Evolutionary conservation across 2,329 filamentous ascomycete species (phyloP).

Genomic region (Piedraia hortae): DNA sequence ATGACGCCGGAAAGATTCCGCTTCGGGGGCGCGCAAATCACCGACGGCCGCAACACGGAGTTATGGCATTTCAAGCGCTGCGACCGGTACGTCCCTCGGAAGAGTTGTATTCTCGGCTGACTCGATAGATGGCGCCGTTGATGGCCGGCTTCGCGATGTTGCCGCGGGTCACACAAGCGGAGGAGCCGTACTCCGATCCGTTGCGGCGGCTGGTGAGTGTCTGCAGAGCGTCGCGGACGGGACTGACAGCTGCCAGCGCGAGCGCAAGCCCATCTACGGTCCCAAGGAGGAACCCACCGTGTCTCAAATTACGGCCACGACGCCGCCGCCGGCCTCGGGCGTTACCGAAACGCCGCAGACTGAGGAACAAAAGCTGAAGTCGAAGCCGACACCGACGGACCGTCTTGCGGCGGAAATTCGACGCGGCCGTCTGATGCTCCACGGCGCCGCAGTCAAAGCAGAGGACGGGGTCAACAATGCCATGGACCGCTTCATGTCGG

Average conservation of each 20-base stretch:
- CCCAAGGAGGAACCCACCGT: slow-evolving; percentile 18
- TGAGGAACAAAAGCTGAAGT: slow-evolving; percentile 8
- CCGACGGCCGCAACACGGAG: too few relatives aligned
- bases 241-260: too few relatives aligned
- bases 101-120: too few relatives aligned
- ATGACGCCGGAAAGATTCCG: too few relatives aligned
- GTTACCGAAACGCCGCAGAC: slow-evolving; percentile 11
- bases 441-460: slow-evolving; percentile 42
- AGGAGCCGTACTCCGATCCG: slow-evolving; percentile 1
- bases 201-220: too few relatives aligned
- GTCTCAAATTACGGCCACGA: slow-evolving; percentile 14
- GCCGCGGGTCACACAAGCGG: background rate
- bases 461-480: slow-evolving; percentile 64
- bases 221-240: too few relatives aligned
- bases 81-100: too few relatives aligned
- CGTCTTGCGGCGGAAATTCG: slow-evolving; percentile 63
- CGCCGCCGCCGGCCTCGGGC: slow-evolving; percentile 13
- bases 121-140: too few relatives aligned
- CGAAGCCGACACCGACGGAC: slow-evolving; percentile 49
- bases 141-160: too few relatives aligned
- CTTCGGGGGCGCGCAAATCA: too few relatives aligned
- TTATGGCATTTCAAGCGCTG: too few relatives aligned
- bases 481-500: slow-evolving; percentile 53
- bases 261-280: slow-evolving; percentile 49
- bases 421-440: slow-evolving; percentile 50